Conservation (phyloP, 352 stramenopile species). For the Nothophytophthora sp. region DNA sequence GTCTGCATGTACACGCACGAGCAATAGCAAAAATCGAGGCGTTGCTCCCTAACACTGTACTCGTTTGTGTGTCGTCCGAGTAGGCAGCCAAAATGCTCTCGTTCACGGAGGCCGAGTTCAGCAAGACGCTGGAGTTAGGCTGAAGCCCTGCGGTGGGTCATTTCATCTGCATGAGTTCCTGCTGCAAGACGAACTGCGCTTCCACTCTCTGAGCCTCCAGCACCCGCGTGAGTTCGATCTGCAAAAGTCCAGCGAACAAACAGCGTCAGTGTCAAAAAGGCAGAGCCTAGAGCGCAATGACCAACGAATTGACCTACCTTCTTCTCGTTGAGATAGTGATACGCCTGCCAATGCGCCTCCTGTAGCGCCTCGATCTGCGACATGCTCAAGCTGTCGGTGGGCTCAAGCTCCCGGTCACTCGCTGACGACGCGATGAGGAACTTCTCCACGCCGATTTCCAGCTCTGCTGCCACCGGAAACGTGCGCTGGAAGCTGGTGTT, state of each 20-base stretch:
- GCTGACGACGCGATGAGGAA: constrained; percentile 70
- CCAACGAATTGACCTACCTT: no score
- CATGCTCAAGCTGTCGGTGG: constrained; percentile 67
- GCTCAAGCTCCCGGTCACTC: constrained; percentile 43
- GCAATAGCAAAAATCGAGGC: background rate
- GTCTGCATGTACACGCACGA: background rate
- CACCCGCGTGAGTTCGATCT: constrained; percentile 78
- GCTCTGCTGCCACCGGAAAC: constrained; percentile 71
- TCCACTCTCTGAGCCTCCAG: constrained; percentile 77
- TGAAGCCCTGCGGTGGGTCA: constrained; percentile 24
- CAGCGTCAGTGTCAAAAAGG: constrained; percentile 1
- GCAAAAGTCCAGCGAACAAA: constrained; percentile 3
- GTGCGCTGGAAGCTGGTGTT: constrained; percentile 57
- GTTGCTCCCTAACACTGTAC: constrained; percentile 13
- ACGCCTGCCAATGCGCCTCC: constrained; percentile 80
- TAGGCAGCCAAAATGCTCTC: constrained; percentile 86
- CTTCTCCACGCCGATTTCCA: constrained; percentile 74
- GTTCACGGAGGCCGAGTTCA: constrained; percentile 86
- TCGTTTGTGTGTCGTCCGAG: background rate
- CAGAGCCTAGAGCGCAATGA: no score
- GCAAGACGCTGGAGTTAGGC: constrained; percentile 67
- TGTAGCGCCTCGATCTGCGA: constrained; percentile 84
- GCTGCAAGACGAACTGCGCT: constrained; percentile 62
- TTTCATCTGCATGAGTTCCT: constrained; percentile 62
- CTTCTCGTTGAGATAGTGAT: constrained; percentile 81